A percentile compares a stretch with the other conserved stretches of the same genome.
phyloP scores from a whole-genome alignment of 768 basidiomycete genomes.

The Saitozyma podzolica region DNA sequence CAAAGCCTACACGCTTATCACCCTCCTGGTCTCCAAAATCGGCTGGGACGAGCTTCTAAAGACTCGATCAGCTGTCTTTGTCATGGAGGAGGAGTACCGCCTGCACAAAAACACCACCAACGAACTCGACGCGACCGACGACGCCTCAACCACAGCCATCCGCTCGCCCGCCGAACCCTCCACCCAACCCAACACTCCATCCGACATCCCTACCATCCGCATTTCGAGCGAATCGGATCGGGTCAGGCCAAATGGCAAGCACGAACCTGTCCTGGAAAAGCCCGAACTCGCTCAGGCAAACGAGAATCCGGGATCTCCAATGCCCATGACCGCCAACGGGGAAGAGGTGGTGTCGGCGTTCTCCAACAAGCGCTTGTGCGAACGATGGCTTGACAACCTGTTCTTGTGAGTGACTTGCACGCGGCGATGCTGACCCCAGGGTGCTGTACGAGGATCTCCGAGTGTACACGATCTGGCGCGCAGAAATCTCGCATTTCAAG shows the following conservation, averaged over 20 bases:
- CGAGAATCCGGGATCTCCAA: conserved; percentile 21
- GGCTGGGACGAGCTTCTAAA: conserved; percentile 99
- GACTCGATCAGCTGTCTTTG: conserved; percentile 90
- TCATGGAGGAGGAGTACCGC: conserved; percentile 99
- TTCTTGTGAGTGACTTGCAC: conserved; percentile 53
- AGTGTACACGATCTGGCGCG: conserved; percentile 98
- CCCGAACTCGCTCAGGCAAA: conserved; percentile 42
- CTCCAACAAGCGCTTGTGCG: conserved; percentile 93
- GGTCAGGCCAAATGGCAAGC: conserved; percentile 38
- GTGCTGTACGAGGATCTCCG: conserved; percentile 97
- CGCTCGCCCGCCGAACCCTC: conserved; percentile 17
- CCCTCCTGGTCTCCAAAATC: conserved; percentile 86
- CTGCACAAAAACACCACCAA: conserved; percentile 75
- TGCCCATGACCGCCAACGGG: conserved; percentile 22
- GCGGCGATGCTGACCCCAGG: conserved; percentile 61
- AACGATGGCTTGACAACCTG: conserved; percentile 91
- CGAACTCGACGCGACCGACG: conserved; percentile 31
- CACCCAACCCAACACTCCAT: conserved; percentile 19
- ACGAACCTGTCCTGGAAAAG: conserved; percentile 53
- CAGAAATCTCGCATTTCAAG: conserved; percentile 98
- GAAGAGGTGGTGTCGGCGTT: conserved; percentile 68
- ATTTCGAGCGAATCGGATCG: conserved; percentile 68
- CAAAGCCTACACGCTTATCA: conserved; percentile 85
- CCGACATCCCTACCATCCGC: conserved; percentile 68
- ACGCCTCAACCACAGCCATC: conserved; percentile 25